Conservation (phyloP, 371 early-diverging fungal genomes). For the Mortierella sp. region DNA sequence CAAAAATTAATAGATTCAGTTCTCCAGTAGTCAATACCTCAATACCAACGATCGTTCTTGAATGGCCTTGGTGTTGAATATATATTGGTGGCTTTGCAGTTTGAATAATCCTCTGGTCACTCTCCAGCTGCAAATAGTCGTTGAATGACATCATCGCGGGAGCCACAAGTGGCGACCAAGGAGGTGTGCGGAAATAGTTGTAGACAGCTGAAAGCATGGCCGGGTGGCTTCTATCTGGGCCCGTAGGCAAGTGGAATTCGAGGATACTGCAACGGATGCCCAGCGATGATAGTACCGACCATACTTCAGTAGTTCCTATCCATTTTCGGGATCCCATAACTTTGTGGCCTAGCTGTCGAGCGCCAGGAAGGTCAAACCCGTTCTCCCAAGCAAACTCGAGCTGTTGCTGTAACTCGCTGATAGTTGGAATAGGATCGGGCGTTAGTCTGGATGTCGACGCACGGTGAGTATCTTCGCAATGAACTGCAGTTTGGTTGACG, state of each 20-base stretch:
- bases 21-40: slow-evolving; percentile 63
- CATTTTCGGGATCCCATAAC: slow-evolving; percentile 77
- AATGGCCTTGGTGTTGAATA: slow-evolving; percentile 83
- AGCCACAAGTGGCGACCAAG: slow-evolving; percentile 33
- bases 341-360: slow-evolving; percentile 68
- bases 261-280: slow-evolving; percentile 73
- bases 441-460: not conserved
- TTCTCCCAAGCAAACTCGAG: slow-evolving; percentile 77
- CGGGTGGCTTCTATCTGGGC: slow-evolving; percentile 69
- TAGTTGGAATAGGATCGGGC: slow-evolving; percentile 56
- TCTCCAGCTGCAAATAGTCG: not conserved
- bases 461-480: not conserved
- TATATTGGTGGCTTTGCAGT: slow-evolving; percentile 78
- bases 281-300: slow-evolving; percentile 70
- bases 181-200: slow-evolving; percentile 62
- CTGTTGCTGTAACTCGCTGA: slow-evolving; percentile 68
- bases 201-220: slow-evolving; percentile 69
- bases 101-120: slow-evolving; percentile 28
- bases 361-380: slow-evolving; percentile 79
- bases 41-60: slow-evolving; percentile 77
- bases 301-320: slow-evolving; percentile 86
- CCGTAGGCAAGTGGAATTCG: slow-evolving; percentile 78
- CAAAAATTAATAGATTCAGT: slow-evolving; percentile 73
- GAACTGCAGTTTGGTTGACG: slow-evolving; percentile 35
- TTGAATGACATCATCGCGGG: slow-evolving; percentile 7